Evolutionary conservation across 2,329 filamentous ascomycete species (phyloP).

Genomic region (Botrytis aclada): DNA sequence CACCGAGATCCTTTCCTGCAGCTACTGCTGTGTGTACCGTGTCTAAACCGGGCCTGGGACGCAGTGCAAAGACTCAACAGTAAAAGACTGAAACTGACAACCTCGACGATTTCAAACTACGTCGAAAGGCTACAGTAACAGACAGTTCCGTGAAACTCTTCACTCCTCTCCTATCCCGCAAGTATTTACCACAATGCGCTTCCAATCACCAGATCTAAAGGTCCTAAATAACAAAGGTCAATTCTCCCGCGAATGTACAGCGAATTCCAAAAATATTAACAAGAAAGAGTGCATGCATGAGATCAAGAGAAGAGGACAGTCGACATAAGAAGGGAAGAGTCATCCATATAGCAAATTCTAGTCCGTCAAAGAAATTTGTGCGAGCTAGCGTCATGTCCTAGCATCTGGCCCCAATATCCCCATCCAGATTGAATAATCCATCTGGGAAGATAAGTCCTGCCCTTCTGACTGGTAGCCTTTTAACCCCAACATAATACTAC

Average conservation of each 20-base stretch:
- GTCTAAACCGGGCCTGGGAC: background rate
- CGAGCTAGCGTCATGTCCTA: conserved; percentile 3
- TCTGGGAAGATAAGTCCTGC: background rate
- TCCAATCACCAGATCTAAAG: background rate
- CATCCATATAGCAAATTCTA: background rate
- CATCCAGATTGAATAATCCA: background rate
- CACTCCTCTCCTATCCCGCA: background rate
- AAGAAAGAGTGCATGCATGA: conserved; percentile 1
- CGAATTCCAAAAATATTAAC: background rate
- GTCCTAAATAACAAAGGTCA: background rate
- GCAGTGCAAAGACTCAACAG: background rate
- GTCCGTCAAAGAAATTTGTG: background rate
- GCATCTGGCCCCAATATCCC: background rate
- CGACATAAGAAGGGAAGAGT: background rate
- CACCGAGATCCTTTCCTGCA: background rate
- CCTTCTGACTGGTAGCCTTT: conserved; percentile 4
- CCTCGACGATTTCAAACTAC: conserved; percentile 17
- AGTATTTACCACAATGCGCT: background rate
- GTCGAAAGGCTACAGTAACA: conserved; percentile 15
- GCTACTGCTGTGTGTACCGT: background rate
- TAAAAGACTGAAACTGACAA: conserved; percentile 3
- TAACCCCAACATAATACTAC: conserved; percentile 2
- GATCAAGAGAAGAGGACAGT: background rate
- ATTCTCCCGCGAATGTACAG: background rate
- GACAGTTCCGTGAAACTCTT: background rate